phyloP scores from a whole-genome alignment of 1,139 yeast species.

The Hyphopichia burtonii region DNA sequence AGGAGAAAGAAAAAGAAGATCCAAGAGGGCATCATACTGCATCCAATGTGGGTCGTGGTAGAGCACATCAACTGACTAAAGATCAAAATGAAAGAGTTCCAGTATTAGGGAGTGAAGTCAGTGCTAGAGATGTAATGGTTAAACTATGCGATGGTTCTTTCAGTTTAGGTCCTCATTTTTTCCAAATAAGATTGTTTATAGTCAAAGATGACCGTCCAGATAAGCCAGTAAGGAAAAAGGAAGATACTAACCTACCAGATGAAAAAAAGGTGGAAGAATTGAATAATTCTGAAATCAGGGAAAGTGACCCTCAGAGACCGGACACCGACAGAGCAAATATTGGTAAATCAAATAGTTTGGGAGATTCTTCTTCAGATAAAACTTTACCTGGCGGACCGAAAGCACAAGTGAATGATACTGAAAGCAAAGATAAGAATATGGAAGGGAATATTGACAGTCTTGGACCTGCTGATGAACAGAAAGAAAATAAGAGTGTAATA shows the following conservation, averaged over 20 bases:
- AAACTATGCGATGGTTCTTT: constrained; percentile 76
- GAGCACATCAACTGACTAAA: constrained; percentile 15
- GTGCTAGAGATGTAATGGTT: constrained; percentile 84
- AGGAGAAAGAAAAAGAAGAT: constrained; percentile 13
- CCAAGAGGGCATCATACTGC: constrained; percentile 5
- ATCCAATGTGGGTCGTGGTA: constrained; percentile 10
- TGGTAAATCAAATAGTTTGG: too few species aligned
- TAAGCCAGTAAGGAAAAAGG: constrained; percentile 12
- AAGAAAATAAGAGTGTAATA: too few species aligned
- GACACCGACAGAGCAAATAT: too few species aligned
- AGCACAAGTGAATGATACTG: too few species aligned
- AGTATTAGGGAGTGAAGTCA: constrained; percentile 44
- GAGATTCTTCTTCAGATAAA: too few species aligned
- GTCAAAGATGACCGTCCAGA: constrained; percentile 69
- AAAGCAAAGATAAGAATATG: too few species aligned
- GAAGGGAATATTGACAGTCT: too few species aligned
- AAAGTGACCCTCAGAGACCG: too few species aligned
- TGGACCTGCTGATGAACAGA: too few species aligned
- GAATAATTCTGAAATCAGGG: not conserved
- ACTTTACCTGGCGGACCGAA: too few species aligned
- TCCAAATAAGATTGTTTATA: constrained; percentile 74
- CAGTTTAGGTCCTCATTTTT: constrained; percentile 79
- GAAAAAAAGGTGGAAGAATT: not conserved
- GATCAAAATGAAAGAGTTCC: constrained; percentile 33
- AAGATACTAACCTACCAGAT: not conserved